Evolutionary conservation across 192 early-diverging fungal species (phyloP), one percentile per base, ranked within the genome.

Genomic region (Rhizoclosmatium sp.): DNA sequence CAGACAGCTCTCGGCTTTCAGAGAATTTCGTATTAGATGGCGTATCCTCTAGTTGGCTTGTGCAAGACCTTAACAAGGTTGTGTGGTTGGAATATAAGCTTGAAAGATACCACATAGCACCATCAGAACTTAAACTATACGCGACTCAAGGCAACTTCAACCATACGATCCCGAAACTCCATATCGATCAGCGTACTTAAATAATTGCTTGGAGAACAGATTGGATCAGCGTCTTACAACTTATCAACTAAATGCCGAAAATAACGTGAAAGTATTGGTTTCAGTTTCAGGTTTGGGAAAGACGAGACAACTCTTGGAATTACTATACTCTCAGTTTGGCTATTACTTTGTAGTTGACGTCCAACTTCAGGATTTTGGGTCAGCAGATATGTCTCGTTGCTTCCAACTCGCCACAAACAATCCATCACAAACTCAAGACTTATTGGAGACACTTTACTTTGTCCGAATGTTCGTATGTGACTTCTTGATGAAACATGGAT

Each of bases 391-490:
- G 75, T 1, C 2, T 2, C 0, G 1, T 4, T 69, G 67, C 67
- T 46, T 1, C 44, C 1, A 3, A 46, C 12, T 46, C 9, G 21
- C 67, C 10, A 1, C 1, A 19, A 45, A 1, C 12, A 2, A 7
- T 69, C 67, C 67, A 21, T 19, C 1, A 42, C n/a, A 10, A 39
- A 42, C 47, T 12, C 67, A 47, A 21, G 42, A 46, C 67, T 69
- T 47, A 9, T 16, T 69, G 10, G 41, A 47, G 67, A 19, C 45
- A 21, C 65, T 81, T 40, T 81, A 82, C 69, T 81, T 81, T 72
- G 80, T 81, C 56, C 79, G 78, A 54, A 70, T 23, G 16, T 67
- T 68, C 58, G 80, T 81, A 7, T 81, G 80, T 44, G 71, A 81
- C 58, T 81, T 56, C 69, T 51, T 81, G 79, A 3, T 81, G 2